Evolutionary conservation across 2,329 filamentous ascomycete genomes (phyloP), one percentile per base, ranked within the genome.

Genomic region (Stachybotrys elegans): DNA sequence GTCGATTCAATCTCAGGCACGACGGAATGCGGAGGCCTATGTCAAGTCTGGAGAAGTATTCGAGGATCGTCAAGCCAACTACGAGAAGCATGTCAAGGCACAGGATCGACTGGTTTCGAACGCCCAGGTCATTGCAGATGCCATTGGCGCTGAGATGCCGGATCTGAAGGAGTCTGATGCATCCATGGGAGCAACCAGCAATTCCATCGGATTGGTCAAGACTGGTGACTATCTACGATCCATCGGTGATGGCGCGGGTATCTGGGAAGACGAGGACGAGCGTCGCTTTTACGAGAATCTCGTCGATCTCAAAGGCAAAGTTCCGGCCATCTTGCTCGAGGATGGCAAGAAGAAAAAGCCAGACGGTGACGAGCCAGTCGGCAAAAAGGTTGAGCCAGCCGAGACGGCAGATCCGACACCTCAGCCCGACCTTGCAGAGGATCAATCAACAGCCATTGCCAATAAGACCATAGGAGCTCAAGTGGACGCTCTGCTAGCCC

Each of bases 261-360:
- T 98, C 50, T 98, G 93, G 93, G 91, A 96, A 68, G 93, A 98
- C 56, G 93, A 98, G 59, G 93, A 98, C 43, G 92, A 98, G 66
- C 83, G 93, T 47, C 87, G 93, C 48, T 98, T 98, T 63, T 98
- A 98, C 67, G 93, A 98, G 70, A 97, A 96, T 51, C 67, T 98
- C 11, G 86, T 95, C 12, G 93, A 98, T 60, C 72, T 98, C 14
- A 95, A 94, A 60, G 93, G 94, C 54, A 94, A 95, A 55, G 93
- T 98, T 3, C 94, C 93, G 0, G 86, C 86, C 2, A 94, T 98
- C 55, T 73, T 98, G 8, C 79, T 98, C 1, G 93, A 98, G 58
- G 93, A 97, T 55, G 82, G 81, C 43, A 96, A 94, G 67, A 97
- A 96, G 72, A 96, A 95, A 69, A 96, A 94, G 61, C 40, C 71